Evolutionary conservation across 768 basidiomycete genomes (phyloP).

Genomic region (Suillus hirtellus): DNA sequence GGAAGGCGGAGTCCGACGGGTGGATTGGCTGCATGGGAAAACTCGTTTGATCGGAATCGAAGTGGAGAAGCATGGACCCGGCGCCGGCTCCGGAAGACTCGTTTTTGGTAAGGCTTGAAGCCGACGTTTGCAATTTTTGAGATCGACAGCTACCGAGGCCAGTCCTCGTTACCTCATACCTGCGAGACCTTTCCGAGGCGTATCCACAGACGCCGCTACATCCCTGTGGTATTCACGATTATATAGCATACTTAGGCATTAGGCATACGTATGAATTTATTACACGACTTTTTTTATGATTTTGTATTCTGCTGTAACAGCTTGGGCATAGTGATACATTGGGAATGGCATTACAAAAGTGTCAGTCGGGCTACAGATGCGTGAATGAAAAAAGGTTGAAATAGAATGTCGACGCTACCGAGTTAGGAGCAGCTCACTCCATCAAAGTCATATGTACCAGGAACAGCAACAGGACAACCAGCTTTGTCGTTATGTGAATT

Average conservation of each 20-base stretch:
- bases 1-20: slow-evolving; percentile 65
- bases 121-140: background rate
- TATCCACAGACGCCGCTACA: background rate
- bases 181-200: background rate
- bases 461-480: slow-evolving; percentile 44
- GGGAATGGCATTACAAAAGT: background rate
- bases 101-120: slow-evolving; percentile 46
- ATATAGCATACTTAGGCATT: background rate
- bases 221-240: background rate
- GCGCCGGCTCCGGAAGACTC: slow-evolving; percentile 46
- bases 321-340: slow-evolving; percentile 4
- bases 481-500: slow-evolving; percentile 50
- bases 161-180: background rate
- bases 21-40: slow-evolving; percentile 68
- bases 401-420: background rate
- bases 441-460: slow-evolving; percentile 48
- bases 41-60: slow-evolving; percentile 62
- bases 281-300: slow-evolving; percentile 3
- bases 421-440: slow-evolving; percentile 35
- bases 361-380: background rate
- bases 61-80: slow-evolving; percentile 45
- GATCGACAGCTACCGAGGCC: background rate
- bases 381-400: slow-evolving; percentile 2
- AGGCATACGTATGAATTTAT: slow-evolving; percentile 8
- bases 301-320: slow-evolving; percentile 2